Evolutionary conservation across 495 filamentous ascomycete genomes (phyloP).

Genomic region (Aspergillus panamensis): DNA sequence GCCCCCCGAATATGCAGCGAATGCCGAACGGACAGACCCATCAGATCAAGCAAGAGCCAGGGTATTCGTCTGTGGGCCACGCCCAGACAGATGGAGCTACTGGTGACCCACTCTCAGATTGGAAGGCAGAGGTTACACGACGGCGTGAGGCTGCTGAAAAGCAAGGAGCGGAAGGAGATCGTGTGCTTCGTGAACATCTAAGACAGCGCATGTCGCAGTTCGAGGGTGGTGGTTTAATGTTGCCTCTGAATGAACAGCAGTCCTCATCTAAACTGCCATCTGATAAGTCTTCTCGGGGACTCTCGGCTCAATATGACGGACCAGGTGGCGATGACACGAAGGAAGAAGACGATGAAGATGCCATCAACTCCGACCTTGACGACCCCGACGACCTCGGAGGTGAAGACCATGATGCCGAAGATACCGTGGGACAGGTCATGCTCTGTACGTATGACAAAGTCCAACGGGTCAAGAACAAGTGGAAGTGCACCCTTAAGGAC

Average conservation of each 20-base stretch:
- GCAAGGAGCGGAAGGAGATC: conserved; percentile 57
- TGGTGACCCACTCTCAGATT: conserved; percentile 48
- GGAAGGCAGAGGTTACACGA: conserved; percentile 57
- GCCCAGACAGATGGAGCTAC: conserved; percentile 73
- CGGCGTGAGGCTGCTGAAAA: conserved; percentile 58
- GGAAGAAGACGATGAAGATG: conserved; percentile 80
- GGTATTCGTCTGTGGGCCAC: conserved; percentile 38
- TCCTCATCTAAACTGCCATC: conserved; percentile 17
- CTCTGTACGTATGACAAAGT: conserved; percentile 99
- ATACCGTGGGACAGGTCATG: conserved; percentile 83
- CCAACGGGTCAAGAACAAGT: conserved; percentile 99
- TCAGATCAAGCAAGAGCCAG: conserved; percentile 47
- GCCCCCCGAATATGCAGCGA: conserved; percentile 38
- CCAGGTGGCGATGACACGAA: conserved; percentile 50
- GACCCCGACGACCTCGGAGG: conserved; percentile 83
- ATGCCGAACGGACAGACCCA: conserved; percentile 44
- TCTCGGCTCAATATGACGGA: conserved; percentile 62
- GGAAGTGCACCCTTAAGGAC: conserved; percentile 99
- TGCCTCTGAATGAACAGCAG: conserved; percentile 52
- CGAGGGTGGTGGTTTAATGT: conserved; percentile 79
- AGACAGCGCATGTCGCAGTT: conserved; percentile 59
- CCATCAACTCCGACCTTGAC: conserved; percentile 97
- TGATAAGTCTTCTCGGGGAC: conserved; percentile 14
- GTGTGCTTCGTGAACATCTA: conserved; percentile 39
- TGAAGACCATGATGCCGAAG: conserved; percentile 73